Percentiles rank a stretch among this genome's conserved stretches.
These are phyloP conservation scores for Quercus tomentella DNA, from an alignment of 331 rosid species.

Conservation along the genomic window DNA sequence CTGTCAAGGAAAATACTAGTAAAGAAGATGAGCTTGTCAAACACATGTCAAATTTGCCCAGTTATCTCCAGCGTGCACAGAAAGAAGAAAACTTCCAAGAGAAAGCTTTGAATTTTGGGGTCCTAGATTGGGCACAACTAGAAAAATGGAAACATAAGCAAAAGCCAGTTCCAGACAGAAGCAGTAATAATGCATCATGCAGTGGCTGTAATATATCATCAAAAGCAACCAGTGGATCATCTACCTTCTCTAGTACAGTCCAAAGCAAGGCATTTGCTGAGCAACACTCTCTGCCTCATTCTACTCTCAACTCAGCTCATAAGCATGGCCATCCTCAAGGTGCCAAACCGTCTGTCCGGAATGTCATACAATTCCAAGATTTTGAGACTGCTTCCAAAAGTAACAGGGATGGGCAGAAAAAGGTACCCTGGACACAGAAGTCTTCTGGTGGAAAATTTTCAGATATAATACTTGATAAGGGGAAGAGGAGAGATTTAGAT, in stretches of 20 bases:
- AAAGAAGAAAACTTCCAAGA: slow-evolving; percentile 47
- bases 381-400: slow-evolving; percentile 36
- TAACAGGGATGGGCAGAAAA: slow-evolving; percentile 34
- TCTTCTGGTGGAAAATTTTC: slow-evolving; percentile 34
- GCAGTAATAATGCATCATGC: slow-evolving; percentile 29
- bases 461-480: slow-evolving; percentile 32
- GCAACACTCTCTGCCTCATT: slow-evolving; percentile 22
- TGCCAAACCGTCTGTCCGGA: slow-evolving; percentile 30
- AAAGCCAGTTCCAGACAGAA: slow-evolving; percentile 20
- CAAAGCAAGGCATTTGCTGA: slow-evolving; percentile 22
- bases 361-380: slow-evolving; percentile 32
- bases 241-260: slow-evolving; percentile 22
- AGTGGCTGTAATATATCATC: slow-evolving; percentile 24
- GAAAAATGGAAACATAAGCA: slow-evolving; percentile 78
- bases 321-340: slow-evolving; percentile 28
- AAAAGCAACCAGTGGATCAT: slow-evolving; percentile 29
- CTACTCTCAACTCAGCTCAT: slow-evolving; percentile 30
- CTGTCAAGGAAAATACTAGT: slow-evolving; percentile 30
- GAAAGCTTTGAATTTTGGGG: slow-evolving; percentile 84
- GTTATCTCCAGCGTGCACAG: slow-evolving; percentile 60
- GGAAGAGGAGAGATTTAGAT: slow-evolving; percentile 23
- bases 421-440: slow-evolving; percentile 21
- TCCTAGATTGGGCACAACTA: slow-evolving; percentile 80
- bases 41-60: slow-evolving; percentile 87
- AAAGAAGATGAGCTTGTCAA: slow-evolving; percentile 79